These are phyloP conservation scores for Eimeria acervulina DNA, from an alignment of 169 alveolate genomes.

Conservation along the genomic window DNA sequence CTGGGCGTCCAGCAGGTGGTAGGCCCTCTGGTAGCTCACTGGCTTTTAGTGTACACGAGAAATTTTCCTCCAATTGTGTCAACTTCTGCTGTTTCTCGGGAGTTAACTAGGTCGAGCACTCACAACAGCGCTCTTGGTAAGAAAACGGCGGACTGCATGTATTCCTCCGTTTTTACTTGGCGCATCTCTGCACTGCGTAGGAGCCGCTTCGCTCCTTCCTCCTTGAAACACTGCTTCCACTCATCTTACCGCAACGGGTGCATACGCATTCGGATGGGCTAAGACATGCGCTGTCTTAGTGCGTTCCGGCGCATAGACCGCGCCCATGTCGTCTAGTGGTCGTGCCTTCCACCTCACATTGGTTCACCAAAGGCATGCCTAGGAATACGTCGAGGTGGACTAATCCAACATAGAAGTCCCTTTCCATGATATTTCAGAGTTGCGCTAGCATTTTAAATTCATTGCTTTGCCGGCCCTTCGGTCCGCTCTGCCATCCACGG, in stretches of 20 bases:
- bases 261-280: not conserved
- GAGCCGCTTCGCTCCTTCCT: not conserved
- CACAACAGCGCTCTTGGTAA: not conserved
- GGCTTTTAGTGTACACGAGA: not conserved
- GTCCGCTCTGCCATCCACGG: too few species aligned
- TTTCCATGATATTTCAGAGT: too few species aligned
- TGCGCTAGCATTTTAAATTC: too few species aligned
- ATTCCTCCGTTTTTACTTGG: not conserved
- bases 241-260: not conserved
- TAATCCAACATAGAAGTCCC: not conserved
- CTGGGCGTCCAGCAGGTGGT: not conserved
- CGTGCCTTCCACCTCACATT: not conserved
- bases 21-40: not conserved
- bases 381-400: not conserved
- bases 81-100: not conserved
- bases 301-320: too few species aligned
- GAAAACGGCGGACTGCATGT: not conserved
- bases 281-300: too few species aligned
- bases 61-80: not conserved
- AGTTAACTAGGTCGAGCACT: not conserved
- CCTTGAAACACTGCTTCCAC: not conserved
- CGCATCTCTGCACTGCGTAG: not conserved
- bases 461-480: too few species aligned
- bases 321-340: too few species aligned
- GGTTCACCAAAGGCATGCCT: not conserved